Evolutionary conservation across 2,329 filamentous ascomycete genomes (phyloP).

Genomic region (Sordariomycetes sp.): DNA sequence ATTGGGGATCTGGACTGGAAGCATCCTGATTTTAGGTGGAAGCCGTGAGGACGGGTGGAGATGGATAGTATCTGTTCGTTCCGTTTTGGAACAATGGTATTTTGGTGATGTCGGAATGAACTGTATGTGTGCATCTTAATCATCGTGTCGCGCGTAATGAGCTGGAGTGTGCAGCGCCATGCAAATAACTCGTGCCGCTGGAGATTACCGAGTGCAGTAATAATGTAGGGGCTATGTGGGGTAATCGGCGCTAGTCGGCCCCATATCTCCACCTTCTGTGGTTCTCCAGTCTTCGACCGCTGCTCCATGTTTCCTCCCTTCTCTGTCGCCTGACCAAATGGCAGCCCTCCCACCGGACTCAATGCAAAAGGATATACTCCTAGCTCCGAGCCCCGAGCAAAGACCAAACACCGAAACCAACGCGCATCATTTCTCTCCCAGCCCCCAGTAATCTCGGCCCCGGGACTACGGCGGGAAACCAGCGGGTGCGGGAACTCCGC

Average conservation of each 20-base stretch:
- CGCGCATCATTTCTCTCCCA: neutral
- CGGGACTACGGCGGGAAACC: neutral
- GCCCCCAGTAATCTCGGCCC: neutral
- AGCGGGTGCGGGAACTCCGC: too few relatives aligned
- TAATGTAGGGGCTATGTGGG: neutral
- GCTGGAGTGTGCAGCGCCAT: neutral
- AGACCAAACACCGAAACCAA: neutral
- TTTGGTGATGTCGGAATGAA: neutral
- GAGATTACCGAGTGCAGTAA: too few relatives aligned
- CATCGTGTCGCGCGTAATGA: neutral
- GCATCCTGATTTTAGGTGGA: slow-evolving; percentile 11
- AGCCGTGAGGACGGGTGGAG: slow-evolving; percentile 3
- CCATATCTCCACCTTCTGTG: too few relatives aligned
- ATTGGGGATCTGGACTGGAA: slow-evolving; percentile 9
- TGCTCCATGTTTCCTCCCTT: neutral
- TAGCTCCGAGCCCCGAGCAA: too few relatives aligned
- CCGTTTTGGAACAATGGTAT: neutral
- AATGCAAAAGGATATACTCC: neutral
- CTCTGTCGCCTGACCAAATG: too few relatives aligned
- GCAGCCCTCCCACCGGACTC: neutral
- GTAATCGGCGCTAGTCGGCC: neutral
- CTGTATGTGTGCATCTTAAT: neutral
- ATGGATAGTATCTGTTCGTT: neutral
- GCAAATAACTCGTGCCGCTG: neutral
- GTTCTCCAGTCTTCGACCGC: too few relatives aligned